Evolutionary conservation across 2,329 filamentous ascomycete genomes (phyloP).

Genomic region (Aspergillus piperis): DNA sequence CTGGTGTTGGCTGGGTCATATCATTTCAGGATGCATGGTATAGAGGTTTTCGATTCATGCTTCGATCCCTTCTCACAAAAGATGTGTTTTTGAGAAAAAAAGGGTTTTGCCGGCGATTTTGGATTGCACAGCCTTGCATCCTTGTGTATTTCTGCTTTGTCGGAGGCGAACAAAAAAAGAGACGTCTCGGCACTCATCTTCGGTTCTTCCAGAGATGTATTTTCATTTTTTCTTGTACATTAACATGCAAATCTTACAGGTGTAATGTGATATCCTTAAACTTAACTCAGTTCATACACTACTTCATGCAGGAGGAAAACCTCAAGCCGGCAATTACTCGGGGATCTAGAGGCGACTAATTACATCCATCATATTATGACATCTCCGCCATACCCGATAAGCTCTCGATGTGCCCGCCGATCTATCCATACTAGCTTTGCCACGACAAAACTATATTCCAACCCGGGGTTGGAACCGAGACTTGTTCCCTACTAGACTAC

Average conservation of each 20-base stretch:
- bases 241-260: constrained; percentile 33
- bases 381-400: background rate
- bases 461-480: background rate
- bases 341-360: too few species aligned
- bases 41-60: constrained; percentile 34
- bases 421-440: background rate
- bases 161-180: constrained; percentile 20
- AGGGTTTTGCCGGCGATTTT: constrained; percentile 32
- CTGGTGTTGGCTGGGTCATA: constrained; percentile 40
- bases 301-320: too few species aligned
- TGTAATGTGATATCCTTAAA: constrained; percentile 28
- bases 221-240: constrained; percentile 34
- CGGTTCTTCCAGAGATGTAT: constrained; percentile 16
- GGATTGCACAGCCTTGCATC: constrained; percentile 29
- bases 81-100: constrained; percentile 28
- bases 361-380: background rate
- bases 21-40: constrained; percentile 38
- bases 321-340: too few species aligned
- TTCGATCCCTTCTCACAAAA: constrained; percentile 29
- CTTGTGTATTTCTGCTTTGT: constrained; percentile 20
- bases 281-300: background rate
- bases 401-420: background rate
- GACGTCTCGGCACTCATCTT: constrained; percentile 17
- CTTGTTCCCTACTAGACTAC: background rate
- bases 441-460: background rate